A percentile compares a stretch with the other conserved stretches of the same genome.
phyloP scores from a whole-genome alignment of 1,284 basidiomycete species.

The Afroboletus lepidellus region DNA sequence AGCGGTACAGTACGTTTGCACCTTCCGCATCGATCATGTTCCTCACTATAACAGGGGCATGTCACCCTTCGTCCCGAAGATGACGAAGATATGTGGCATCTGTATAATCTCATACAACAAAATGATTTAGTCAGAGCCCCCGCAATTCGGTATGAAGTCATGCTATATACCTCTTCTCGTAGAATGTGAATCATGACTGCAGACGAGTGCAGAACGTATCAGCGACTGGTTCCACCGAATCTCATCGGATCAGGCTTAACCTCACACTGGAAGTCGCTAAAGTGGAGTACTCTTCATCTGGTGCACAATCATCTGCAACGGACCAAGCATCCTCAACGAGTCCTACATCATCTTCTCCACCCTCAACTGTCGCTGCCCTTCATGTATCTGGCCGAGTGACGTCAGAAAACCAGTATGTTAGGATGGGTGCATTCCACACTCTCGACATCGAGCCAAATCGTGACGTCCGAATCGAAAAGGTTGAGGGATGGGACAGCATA shows the following conservation, averaged over 20 bases:
- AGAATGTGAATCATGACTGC: conserved; percentile 7
- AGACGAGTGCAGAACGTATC: conserved; percentile 80
- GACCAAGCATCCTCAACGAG: conserved; percentile 44
- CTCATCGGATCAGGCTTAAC: conserved; percentile 81
- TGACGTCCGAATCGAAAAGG: conserved; percentile 90
- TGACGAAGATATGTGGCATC: conserved; percentile 99
- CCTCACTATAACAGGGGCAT: conserved; percentile 62
- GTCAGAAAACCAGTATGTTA: conserved; percentile 90
- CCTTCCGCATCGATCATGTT: conserved; percentile 9
- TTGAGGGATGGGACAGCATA: conserved; percentile 88
- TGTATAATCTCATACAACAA: conserved; percentile 95
- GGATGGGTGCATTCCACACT: conserved; percentile 94
- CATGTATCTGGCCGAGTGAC: conserved; percentile 89
- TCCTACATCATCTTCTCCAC: conserved; percentile 39
- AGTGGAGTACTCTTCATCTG: conserved; percentile 70
- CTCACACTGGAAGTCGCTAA: conserved; percentile 80
- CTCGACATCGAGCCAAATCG: conserved; percentile 91
- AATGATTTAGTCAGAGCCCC: conserved; percentile 89
- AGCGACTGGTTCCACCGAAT: conserved; percentile 91
- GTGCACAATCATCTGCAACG: conserved; percentile 46
- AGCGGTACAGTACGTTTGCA: conserved; percentile 62
- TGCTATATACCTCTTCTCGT: neutral
- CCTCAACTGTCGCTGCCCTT: conserved; percentile 60
- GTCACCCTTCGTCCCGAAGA: conserved; percentile 91
- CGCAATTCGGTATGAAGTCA: conserved; percentile 66